Evolutionary conservation across 805 yeast genomes (phyloP).

Genomic region (Wickerhamiella azyma): DNA sequence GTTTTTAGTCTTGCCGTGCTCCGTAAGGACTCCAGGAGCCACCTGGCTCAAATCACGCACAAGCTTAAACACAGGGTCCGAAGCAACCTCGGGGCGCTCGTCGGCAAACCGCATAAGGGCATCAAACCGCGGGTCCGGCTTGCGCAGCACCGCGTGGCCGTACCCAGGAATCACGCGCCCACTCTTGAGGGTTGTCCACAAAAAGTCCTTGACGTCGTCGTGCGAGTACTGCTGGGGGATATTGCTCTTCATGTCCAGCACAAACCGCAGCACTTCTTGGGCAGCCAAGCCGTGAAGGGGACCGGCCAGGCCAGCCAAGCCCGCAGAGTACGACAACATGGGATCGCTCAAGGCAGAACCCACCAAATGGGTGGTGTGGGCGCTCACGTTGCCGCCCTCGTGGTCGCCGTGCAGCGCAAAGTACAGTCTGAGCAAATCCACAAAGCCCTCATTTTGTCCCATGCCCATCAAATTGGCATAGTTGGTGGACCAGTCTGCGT

Average conservation of each 20-base stretch:
- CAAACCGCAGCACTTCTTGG: slow-evolving; percentile 70
- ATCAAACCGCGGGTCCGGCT: slow-evolving; percentile 68
- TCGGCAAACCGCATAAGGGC: slow-evolving; percentile 61
- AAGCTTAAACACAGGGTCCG: slow-evolving; percentile 51
- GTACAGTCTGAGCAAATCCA: slow-evolving; percentile 58
- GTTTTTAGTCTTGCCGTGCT: slow-evolving; percentile 76
- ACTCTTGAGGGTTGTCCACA: slow-evolving; percentile 57
- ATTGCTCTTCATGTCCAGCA: slow-evolving; percentile 41
- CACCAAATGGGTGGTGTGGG: slow-evolving; percentile 69
- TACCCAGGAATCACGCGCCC: slow-evolving; percentile 79
- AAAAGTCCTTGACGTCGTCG: slow-evolving; percentile 45
- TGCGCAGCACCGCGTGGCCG: slow-evolving; percentile 77
- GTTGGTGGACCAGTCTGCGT: slow-evolving; percentile 61
- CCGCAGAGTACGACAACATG: slow-evolving; percentile 61
- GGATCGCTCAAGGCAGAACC: slow-evolving; percentile 74
- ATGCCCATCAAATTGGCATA: slow-evolving; percentile 52
- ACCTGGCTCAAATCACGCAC: slow-evolving; percentile 52
- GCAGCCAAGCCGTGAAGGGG: slow-evolving; percentile 79
- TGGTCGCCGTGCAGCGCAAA: slow-evolving; percentile 68
- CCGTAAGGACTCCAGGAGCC: slow-evolving; percentile 60
- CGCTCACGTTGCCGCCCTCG: slow-evolving; percentile 76
- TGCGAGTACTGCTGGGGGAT: slow-evolving; percentile 28
- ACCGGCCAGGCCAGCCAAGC: slow-evolving; percentile 73
- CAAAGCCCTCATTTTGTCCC: slow-evolving; percentile 35
- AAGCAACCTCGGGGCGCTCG: slow-evolving; percentile 37